A percentile compares a stretch with the other conserved stretches of the same genome.
phyloP scores from a whole-genome alignment of 176 grass and related monocot species.

The Zoysia japonica region DNA sequence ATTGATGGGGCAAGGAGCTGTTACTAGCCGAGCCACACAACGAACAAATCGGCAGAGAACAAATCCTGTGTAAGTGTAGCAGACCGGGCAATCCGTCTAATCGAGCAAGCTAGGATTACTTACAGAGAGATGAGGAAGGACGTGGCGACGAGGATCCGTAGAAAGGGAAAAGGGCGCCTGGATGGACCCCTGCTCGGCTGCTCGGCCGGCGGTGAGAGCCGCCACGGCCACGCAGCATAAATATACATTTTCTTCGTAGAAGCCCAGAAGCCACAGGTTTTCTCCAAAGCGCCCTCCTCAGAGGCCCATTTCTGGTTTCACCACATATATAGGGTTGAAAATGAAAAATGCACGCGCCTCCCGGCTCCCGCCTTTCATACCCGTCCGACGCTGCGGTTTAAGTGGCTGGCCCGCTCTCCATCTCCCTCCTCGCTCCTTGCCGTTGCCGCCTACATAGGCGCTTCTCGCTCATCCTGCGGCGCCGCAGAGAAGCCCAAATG shows the following conservation, averaged over 20 bases:
- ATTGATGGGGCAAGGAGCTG: neutral
- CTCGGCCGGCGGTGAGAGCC: neutral
- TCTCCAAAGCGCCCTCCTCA: neutral
- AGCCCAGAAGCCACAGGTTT: no score
- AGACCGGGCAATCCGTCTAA: neutral
- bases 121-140: neutral
- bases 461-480: neutral
- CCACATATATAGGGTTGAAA: neutral
- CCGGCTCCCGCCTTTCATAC: neutral
- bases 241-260: neutral
- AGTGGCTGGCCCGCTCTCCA: neutral
- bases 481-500: constrained; percentile 21
- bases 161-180: neutral
- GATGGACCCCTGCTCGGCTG: neutral
- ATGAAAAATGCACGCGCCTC: neutral
- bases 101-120: neutral
- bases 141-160: neutral
- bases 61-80: neutral
- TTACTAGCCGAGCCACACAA: neutral
- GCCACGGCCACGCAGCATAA: neutral
- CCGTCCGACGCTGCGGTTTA: neutral
- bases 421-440: neutral
- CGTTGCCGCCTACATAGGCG: constrained; percentile 22
- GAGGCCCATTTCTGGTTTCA: neutral
- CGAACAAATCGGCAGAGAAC: neutral